A percentile compares a stretch with the other conserved stretches of the same genome.
Evolutionary conservation across 2,329 filamentous ascomycete genomes (phyloP).

Genomic region (Neopestalotiopsis sp.): DNA sequence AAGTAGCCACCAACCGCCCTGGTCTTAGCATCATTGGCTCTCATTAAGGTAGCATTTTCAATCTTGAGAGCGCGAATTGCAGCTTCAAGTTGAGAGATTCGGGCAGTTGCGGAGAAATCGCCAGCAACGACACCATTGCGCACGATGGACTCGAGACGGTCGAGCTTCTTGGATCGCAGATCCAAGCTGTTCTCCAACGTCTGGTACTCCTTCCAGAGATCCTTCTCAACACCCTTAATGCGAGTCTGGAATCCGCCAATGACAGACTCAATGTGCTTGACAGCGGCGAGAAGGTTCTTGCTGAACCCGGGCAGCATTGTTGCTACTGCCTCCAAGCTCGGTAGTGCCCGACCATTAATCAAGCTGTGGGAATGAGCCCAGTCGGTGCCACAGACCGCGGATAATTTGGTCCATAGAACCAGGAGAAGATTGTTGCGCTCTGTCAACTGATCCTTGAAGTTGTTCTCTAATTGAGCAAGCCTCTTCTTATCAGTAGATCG

Average conservation of each 20-base stretch:
- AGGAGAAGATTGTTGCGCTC: slow-evolving; percentile 91
- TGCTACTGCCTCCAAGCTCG: slow-evolving; percentile 83
- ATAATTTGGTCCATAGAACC: slow-evolving; percentile 88
- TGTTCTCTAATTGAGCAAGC: slow-evolving; percentile 76
- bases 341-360: slow-evolving; percentile 83
- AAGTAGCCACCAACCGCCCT: slow-evolving; percentile 36
- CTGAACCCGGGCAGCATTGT: slow-evolving; percentile 88
- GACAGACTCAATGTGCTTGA: slow-evolving; percentile 86
- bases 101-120: slow-evolving; percentile 47
- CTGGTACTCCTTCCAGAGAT: slow-evolving; percentile 91
- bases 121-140: slow-evolving; percentile 66
- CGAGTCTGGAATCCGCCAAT: slow-evolving; percentile 79
- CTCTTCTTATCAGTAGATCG: slow-evolving; percentile 80
- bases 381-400: slow-evolving; percentile 83
- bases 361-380: slow-evolving; percentile 91
- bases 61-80: slow-evolving; percentile 68
- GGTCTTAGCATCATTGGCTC: slow-evolving; percentile 63
- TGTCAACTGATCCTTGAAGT: slow-evolving; percentile 83
- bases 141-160: slow-evolving; percentile 82
- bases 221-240: slow-evolving; percentile 85
- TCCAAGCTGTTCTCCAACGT: slow-evolving; percentile 82
- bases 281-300: slow-evolving; percentile 84
- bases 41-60: slow-evolving; percentile 72
- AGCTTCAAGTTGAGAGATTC: slow-evolving; percentile 62
- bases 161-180: slow-evolving; percentile 80